Evolutionary conservation across 495 filamentous ascomycete genomes (phyloP), one percentile per base, ranked within the genome.

Genomic region (Aspergillus incahuasiensis): DNA sequence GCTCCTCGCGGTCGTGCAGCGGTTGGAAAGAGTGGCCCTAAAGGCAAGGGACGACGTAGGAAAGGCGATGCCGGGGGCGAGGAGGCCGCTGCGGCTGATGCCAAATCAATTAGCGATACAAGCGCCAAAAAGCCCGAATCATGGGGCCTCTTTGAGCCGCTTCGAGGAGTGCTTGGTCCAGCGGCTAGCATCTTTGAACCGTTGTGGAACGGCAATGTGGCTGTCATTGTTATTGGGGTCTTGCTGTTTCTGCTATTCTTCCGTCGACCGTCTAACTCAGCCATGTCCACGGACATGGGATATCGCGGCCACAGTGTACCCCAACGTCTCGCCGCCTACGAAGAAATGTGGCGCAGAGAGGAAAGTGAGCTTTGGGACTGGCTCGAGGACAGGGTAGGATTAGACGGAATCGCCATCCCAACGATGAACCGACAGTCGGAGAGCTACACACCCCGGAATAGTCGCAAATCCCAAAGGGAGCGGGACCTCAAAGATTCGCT

Each of bases 321-420:
- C 6, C 84, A 92, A 56, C 81, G 90, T 6, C 66, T 89, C 16
- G 86, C 84, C 21, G 92, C 91, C 6, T 98, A 97, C 67, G 92
- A 97, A 57, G 87, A 96, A 71, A 86, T 96, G 61, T 98, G 94
- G 94, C 80, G 84, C 16, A 74, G 82, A 16, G 94, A 97, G 63
- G 94, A 98, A 66, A 89, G 83, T 60, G 90, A 92, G 52, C 74
- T 98, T 8, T 99, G 95, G 95, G 85, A 88, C 48, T 99, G 94
- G 94, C 74, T 99, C 11, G 94, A 99, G 62, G 88, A 97, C 54
- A 77, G 94, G 12, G 84, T 89, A 1, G 89, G 88, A 5, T 75
- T 92, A 67, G 85, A 90, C 49, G 79, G 82, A n/a, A 70, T 89
- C 55, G 71, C 76, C 9, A 70, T 77, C 34, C 66, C 75, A 24